Percentiles rank a stretch among this genome's conserved stretches.
Evolutionary conservation across 2,329 filamentous ascomycete species (phyloP).

Genomic region (Fusarium tricinctum): DNA sequence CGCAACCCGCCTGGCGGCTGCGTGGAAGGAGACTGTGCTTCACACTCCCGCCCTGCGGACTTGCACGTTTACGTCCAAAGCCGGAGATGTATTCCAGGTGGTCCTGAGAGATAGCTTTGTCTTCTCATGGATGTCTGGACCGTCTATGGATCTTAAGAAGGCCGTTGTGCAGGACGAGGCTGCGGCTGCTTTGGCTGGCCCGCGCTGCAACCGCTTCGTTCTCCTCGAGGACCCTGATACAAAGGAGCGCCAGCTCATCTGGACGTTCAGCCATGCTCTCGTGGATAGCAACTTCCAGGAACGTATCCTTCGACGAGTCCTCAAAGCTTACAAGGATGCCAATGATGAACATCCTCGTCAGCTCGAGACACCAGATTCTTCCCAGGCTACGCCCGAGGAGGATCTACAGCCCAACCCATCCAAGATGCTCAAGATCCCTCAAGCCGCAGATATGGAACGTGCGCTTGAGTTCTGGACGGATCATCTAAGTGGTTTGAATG

Average conservation of each 20-base stretch:
- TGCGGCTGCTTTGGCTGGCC: conserved; percentile 2
- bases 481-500: background rate
- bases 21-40: conserved; percentile 16
- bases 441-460: background rate
- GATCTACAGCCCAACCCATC: background rate
- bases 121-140: conserved; percentile 18
- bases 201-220: conserved; percentile 21
- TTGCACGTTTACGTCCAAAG: background rate
- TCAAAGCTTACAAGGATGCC: conserved; percentile 6
- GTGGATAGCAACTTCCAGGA: background rate
- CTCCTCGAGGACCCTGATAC: background rate
- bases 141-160: background rate
- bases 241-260: conserved; percentile 2
- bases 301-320: background rate
- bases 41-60: conserved; percentile 9
- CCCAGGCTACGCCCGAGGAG: conserved; percentile 1
- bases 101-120: conserved; percentile 12
- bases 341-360: background rate
- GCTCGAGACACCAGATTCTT: conserved; percentile 2
- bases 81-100: background rate
- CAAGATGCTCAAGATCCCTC: background rate
- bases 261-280: conserved; percentile 12
- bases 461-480: background rate
- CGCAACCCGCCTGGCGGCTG: background rate
- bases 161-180: conserved; percentile 16